phyloP scores from a whole-genome alignment of 768 basidiomycete genomes.

The Pulveroboletus sp. region DNA sequence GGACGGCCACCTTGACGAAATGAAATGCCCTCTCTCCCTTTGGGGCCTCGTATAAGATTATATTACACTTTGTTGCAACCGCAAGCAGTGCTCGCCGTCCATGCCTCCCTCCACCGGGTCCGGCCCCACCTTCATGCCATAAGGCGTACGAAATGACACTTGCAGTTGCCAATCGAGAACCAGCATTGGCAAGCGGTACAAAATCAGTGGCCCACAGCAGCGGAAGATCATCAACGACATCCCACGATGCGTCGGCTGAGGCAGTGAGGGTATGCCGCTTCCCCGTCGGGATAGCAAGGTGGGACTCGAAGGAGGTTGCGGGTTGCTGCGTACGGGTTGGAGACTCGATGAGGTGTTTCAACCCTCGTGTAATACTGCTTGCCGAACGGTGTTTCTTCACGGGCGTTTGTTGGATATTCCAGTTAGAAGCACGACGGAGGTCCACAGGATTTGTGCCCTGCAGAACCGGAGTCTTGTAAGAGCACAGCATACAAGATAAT shows the following conservation, averaged over 20 bases:
- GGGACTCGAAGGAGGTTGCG: constrained; percentile 25
- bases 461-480: not conserved
- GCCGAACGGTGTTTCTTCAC: constrained; percentile 48
- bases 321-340: constrained; percentile 29
- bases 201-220: constrained; percentile 86
- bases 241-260: constrained; percentile 57
- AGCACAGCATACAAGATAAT: not conserved
- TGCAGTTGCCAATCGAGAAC: constrained; percentile 55
- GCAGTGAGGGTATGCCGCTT: constrained; percentile 26
- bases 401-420: constrained; percentile 46
- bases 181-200: constrained; percentile 65
- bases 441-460: constrained; percentile 62
- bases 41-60: constrained; percentile 76
- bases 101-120: constrained; percentile 39
- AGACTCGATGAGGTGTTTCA: constrained; percentile 52
- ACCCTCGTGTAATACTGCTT: constrained; percentile 55
- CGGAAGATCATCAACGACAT: constrained; percentile 67
- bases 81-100: constrained; percentile 57
- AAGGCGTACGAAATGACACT: constrained; percentile 65
- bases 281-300: constrained; percentile 27
- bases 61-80: constrained; percentile 67
- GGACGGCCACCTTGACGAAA: constrained; percentile 58
- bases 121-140: constrained; percentile 54
- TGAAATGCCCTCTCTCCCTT: constrained; percentile 78
- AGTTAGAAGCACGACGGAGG: constrained; percentile 46